Evolutionary conservation across 176 grass and related monocot genomes (phyloP).

Genomic region (Carex pumila): DNA sequence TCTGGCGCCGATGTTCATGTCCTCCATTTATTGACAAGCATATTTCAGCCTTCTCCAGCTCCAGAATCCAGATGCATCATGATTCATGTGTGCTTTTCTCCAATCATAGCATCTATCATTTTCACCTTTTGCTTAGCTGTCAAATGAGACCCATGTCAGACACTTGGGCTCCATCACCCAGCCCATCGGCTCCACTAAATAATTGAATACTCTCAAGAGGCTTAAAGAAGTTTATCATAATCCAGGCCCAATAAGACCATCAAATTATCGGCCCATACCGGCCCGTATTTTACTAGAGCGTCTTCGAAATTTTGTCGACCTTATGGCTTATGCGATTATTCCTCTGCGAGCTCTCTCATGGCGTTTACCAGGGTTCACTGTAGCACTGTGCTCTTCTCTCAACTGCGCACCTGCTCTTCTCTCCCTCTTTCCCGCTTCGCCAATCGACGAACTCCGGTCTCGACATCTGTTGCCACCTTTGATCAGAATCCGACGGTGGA

Average conservation of each 20-base stretch:
- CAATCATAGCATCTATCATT: not conserved
- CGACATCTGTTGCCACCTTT: not conserved
- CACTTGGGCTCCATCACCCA: not conserved
- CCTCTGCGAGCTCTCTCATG: conserved; percentile 8
- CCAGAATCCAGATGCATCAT: not conserved
- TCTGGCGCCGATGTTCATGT: not conserved
- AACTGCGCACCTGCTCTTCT: not conserved
- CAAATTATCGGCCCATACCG: not conserved
- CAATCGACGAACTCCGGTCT: not conserved
- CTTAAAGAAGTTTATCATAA: not conserved
- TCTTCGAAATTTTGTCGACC: not conserved
- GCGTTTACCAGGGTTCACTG: conserved; percentile 38
- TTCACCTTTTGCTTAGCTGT: not conserved
- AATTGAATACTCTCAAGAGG: not conserved
- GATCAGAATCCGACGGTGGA: conserved; percentile 22
- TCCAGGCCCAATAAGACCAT: not conserved
- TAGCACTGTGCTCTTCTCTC: not conserved
- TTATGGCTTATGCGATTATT: not conserved
- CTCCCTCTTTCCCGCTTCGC: not conserved
- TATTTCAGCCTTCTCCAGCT: conserved; percentile 1
- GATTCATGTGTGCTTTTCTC: not conserved
- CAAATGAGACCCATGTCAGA: not conserved
- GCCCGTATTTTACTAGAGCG: not conserved
- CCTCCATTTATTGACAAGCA: not conserved
- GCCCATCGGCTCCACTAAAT: not conserved